Base-by-base conservation (phyloP, 169 alveolate genomes). In the Plasmodium cynomolgi region DNA sequence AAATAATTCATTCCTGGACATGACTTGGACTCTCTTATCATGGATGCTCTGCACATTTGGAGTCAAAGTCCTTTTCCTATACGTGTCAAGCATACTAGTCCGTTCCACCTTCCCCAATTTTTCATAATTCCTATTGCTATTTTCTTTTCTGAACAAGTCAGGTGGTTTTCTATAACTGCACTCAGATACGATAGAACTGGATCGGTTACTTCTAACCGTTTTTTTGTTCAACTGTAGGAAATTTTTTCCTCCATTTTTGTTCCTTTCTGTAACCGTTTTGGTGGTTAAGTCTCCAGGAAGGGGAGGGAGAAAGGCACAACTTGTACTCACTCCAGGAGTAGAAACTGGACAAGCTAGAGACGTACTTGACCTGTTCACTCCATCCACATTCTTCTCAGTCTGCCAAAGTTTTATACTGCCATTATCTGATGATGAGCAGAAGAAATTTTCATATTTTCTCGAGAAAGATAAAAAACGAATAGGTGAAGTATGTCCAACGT, bases 401-500 rank as follows among this genome's bases (percentile, higher is more conserved):
- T 54, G 31, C 93, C 93, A 86, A 15, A 86, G 41, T 86, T 86
- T 86, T 75, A 86, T 86, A 56, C 93, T 33, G 2, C 93, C 93
- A 86, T 54, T 77, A 86, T 86, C 93, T 7, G 85, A 74, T 33
- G 93, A 86, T 29, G 88, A 74, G 81, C 86, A 75, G 56, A 86
- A 86, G 71, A 50, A 26, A 1, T 83, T 58, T 1, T 7, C 29
- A 44, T 71, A 56, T 5, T 50, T 75, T n/a, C 29, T 75, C 6
- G 93, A 86, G 81, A 86, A 86, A 3, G 93, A 50, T 74, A 86
- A 31, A 86, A 41, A 86, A 3, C 93, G 37, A 50, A 86, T 77
- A n/a, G 93, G 93, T 4, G 93, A 86, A 1, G 93, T 86, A 41
- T 86, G 93, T 6, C 93, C 93, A 34, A 86, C 31, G 37, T 75